A percentile compares a stretch with the other conserved stretches of the same genome.
These are phyloP conservation scores for Pinguiococcus pyrenoidosus DNA, from an alignment of 108 stramenopile species.

Conservation along the genomic window DNA sequence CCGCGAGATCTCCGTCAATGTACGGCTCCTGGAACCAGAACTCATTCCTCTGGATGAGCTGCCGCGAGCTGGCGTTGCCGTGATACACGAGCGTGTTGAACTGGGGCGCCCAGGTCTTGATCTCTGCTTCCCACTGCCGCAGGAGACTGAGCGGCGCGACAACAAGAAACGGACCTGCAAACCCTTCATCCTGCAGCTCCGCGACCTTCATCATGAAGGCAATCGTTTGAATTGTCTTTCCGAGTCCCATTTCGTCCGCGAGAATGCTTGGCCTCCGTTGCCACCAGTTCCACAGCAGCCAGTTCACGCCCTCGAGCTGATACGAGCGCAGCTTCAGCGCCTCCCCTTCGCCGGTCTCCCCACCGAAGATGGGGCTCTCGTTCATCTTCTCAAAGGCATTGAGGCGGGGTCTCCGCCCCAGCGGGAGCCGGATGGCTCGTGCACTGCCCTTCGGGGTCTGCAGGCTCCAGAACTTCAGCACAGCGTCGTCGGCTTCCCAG, in stretches of 20 bases:
- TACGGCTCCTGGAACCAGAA: conserved; percentile 57
- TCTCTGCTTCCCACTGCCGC: conserved; percentile 78
- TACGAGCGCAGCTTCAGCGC: conserved; percentile 60
- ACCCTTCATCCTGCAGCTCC: conserved; percentile 4
- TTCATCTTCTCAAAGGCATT: conserved; percentile 3
- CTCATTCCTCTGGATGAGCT: conserved; percentile 66
- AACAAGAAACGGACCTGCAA: conserved; percentile 76
- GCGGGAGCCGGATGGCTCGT: no score
- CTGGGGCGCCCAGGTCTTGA: conserved; percentile 78
- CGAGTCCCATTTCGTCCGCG: conserved; percentile 88
- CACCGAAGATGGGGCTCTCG: conserved; percentile 1
- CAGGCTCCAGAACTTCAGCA: neutral
- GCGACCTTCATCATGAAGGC: conserved; percentile 59
- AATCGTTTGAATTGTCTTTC: conserved; percentile 92
- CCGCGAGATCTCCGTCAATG: conserved; percentile 5
- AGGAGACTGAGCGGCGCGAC: conserved; percentile 85
- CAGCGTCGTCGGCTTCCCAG: no score
- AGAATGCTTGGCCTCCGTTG: conserved; percentile 73
- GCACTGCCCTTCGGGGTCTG: no score
- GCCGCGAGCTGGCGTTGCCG: conserved; percentile 70
- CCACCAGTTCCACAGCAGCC: conserved; percentile 83
- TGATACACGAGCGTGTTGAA: conserved; percentile 84
- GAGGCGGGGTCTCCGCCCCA: no score
- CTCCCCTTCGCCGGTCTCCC: conserved; percentile 10
- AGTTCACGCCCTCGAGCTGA: conserved; percentile 87